phyloP scores from a whole-genome alignment of 306 rosid species.

The Rosa rugosa region DNA sequence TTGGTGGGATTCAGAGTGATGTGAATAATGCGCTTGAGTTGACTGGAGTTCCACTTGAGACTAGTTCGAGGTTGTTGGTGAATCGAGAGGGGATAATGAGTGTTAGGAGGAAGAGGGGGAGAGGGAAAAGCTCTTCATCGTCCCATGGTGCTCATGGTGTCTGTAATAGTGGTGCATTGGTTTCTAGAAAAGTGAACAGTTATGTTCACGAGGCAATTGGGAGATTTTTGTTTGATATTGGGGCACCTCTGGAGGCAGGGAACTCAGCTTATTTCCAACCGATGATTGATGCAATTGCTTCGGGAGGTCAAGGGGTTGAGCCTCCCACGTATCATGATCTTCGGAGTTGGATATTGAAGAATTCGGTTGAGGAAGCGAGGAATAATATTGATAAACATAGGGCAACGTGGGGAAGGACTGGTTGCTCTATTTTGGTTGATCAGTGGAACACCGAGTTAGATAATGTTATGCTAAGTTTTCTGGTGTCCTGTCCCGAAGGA shows the following conservation, averaged over 20 bases:
- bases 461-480: conserved; percentile 42
- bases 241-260: conserved; percentile 79
- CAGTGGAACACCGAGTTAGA: conserved; percentile 59
- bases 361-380: conserved; percentile 73
- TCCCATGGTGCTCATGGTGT: conserved; percentile 42
- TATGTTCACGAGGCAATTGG: conserved; percentile 76
- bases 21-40: conserved; percentile 39
- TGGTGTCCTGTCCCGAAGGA: conserved; percentile 74
- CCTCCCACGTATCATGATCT: conserved; percentile 69
- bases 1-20: conserved; percentile 43
- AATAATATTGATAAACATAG: conserved; percentile 54
- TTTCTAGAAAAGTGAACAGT: conserved; percentile 39
- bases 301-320: conserved; percentile 43
- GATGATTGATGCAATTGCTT: conserved; percentile 80
- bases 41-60: conserved; percentile 43
- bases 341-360: conserved; percentile 80
- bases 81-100: conserved; percentile 44
- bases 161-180: conserved; percentile 32
- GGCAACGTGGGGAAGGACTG: conserved; percentile 69
- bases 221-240: conserved; percentile 80
- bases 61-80: conserved; percentile 33
- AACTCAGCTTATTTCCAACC: conserved; percentile 74
- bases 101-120: conserved; percentile 62
- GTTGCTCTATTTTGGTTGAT: conserved; percentile 83
- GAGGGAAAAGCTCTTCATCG: conserved; percentile 43